phyloP scores from a whole-genome alignment of 805 yeast genomes.

The Kurtzmaniella fragi region DNA sequence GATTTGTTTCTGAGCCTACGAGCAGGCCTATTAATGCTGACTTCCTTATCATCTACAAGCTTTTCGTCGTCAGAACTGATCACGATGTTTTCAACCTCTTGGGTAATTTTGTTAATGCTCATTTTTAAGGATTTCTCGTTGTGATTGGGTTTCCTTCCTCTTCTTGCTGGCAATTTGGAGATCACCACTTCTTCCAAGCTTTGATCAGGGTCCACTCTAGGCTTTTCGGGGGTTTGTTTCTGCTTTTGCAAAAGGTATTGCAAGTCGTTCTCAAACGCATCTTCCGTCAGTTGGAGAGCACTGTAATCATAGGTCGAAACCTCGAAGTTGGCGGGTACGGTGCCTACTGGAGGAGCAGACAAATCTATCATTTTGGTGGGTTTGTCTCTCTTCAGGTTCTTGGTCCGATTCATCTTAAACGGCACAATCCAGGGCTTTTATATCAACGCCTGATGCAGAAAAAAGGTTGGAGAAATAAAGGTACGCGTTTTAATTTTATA shows the following conservation, averaged over 20 bases:
- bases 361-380: background rate
- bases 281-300: constrained; percentile 10
- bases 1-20: too few relatives aligned
- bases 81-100: constrained; percentile 20
- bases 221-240: background rate
- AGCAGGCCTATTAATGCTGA: background rate
- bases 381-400: background rate
- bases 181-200: background rate
- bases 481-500: too few relatives aligned
- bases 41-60: background rate
- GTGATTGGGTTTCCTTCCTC: background rate
- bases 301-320: constrained; percentile 14
- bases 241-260: constrained; percentile 19
- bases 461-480: too few relatives aligned
- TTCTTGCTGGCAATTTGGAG: background rate
- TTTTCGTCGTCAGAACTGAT: constrained; percentile 24
- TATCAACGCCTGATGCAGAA: too few relatives aligned
- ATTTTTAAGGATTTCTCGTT: constrained; percentile 8
- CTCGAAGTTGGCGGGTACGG: constrained; percentile 6
- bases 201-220: background rate
- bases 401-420: too few relatives aligned
- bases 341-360: background rate
- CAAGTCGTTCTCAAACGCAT: constrained; percentile 25
- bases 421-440: too few relatives aligned
- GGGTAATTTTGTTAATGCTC: constrained; percentile 19